A percentile compares a stretch with the other conserved stretches of the same genome.
Conservation (phyloP, 441 rosid genomes). For the Omphalea diandra region DNA sequence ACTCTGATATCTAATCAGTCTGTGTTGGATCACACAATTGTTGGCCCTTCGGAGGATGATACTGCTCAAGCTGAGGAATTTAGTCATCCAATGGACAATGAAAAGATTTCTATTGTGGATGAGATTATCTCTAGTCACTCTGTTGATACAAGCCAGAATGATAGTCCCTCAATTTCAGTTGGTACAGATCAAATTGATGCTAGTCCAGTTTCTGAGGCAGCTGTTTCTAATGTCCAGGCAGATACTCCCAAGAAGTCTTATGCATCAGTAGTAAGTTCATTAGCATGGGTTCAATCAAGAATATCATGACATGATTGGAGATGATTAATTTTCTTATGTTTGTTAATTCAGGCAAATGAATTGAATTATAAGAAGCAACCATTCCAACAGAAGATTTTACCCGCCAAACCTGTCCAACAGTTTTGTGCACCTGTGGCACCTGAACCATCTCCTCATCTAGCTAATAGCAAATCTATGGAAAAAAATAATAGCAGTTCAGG, state of each 20-base stretch:
- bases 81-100: conserved; percentile 54
- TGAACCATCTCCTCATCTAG: conserved; percentile 32
- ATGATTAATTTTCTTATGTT: conserved; percentile 2
- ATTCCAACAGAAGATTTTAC: conserved; percentile 41
- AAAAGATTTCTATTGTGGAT: conserved; percentile 53
- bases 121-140: conserved; percentile 47
- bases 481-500: conserved; percentile 30
- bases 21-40: conserved; percentile 39
- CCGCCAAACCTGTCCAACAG: conserved; percentile 42
- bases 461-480: conserved; percentile 41
- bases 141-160: conserved; percentile 32
- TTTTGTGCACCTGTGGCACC: conserved; percentile 26
- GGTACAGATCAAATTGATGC: conserved; percentile 21
- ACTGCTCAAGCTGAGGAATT: conserved; percentile 46
- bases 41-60: conserved; percentile 50
- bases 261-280: conserved; percentile 78
- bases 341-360: conserved; percentile 24
- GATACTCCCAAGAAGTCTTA: conserved; percentile 69
- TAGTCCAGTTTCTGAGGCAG: conserved; percentile 12
- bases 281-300: conserved; percentile 24
- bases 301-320: conserved; percentile 37
- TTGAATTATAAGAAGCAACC: conserved; percentile 43
- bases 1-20: conserved; percentile 30
- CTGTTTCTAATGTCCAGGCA: conserved; percentile 43
- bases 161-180: conserved; percentile 21